Evolutionary conservation across 768 basidiomycete genomes (phyloP).

Genomic region (Kwoniella sp.): DNA sequence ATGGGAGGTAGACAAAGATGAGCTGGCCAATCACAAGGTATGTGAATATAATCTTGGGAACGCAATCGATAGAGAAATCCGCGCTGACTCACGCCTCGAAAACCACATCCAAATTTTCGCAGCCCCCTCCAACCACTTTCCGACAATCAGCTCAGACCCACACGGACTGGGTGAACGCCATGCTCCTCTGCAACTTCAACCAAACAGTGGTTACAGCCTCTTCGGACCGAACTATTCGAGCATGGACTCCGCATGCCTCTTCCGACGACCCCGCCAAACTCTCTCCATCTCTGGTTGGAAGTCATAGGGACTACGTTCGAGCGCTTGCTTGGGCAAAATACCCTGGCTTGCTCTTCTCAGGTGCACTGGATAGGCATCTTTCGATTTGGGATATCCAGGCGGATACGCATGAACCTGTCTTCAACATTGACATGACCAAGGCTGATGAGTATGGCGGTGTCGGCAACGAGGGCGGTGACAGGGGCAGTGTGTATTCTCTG

Average conservation of each 20-base stretch:
- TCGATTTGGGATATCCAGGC: constrained; percentile 83
- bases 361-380: constrained; percentile 90
- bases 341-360: constrained; percentile 57
- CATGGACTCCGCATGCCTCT: constrained; percentile 82
- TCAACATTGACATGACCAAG: constrained; percentile 48
- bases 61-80: no score
- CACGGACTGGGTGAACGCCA: constrained; percentile 95
- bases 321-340: constrained; percentile 47
- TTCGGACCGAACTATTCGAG: constrained; percentile 89
- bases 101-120: no score
- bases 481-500: constrained; percentile 55
- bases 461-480: constrained; percentile 40
- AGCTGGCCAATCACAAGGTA: constrained; percentile 57
- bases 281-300: constrained; percentile 61
- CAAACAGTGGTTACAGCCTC: constrained; percentile 94
- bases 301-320: constrained; percentile 55
- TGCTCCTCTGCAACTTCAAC: constrained; percentile 85
- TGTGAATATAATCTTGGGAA: constrained; percentile 44
- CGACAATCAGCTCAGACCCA: constrained; percentile 87
- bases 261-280: constrained; percentile 55
- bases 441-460: constrained; percentile 42
- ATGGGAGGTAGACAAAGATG: constrained; percentile 75
- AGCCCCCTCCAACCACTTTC: constrained; percentile 62
- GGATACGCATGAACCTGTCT: constrained; percentile 47
- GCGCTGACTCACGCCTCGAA: background rate